Evolutionary conservation across 257 asterid genomes (phyloP).

Genomic region (Solanum chmielewskii): DNA sequence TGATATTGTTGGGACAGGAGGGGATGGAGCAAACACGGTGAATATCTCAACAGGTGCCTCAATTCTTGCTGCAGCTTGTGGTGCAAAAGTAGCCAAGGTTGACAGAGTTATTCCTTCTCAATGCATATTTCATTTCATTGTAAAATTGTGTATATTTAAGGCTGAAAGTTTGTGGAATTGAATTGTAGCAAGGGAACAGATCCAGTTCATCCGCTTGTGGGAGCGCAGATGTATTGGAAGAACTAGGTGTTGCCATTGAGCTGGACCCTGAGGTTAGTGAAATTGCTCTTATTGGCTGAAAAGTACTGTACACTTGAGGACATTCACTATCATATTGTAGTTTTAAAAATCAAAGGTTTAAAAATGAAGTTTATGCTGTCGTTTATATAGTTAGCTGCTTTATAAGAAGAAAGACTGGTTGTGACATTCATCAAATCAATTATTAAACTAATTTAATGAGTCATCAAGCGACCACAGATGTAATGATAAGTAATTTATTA

Average conservation of each 20-base stretch:
- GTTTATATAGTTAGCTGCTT: not conserved
- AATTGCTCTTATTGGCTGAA: not conserved
- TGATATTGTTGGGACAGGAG: slow-evolving; percentile 88
- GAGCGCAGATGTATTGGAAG: slow-evolving; percentile 84
- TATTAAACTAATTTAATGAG: not conserved
- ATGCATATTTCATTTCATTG: not conserved
- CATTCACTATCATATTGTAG: not conserved
- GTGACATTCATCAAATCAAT: not conserved
- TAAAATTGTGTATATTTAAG: not conserved
- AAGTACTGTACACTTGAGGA: not conserved
- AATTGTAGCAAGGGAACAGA: slow-evolving; percentile 75
- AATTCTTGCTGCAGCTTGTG: slow-evolving; percentile 88
- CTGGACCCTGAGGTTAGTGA: slow-evolving; percentile 61
- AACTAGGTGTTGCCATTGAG: slow-evolving; percentile 57
- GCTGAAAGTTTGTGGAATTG: not conserved
- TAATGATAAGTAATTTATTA: not conserved
- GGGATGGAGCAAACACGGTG: slow-evolving; percentile 84
- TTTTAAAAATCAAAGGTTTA: not conserved
- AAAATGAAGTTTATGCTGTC: not conserved
- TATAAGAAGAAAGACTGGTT: not conserved
- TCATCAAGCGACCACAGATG: not conserved
- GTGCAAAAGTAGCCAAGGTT: slow-evolving; percentile 84
- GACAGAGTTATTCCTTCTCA: not conserved
- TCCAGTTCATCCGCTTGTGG: slow-evolving; percentile 95
- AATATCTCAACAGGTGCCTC: slow-evolving; percentile 86